A percentile compares a stretch with the other conserved stretches of the same genome.
Conservation (phyloP, 441 rosid genomes). For the Gossypium gossypioides region DNA sequence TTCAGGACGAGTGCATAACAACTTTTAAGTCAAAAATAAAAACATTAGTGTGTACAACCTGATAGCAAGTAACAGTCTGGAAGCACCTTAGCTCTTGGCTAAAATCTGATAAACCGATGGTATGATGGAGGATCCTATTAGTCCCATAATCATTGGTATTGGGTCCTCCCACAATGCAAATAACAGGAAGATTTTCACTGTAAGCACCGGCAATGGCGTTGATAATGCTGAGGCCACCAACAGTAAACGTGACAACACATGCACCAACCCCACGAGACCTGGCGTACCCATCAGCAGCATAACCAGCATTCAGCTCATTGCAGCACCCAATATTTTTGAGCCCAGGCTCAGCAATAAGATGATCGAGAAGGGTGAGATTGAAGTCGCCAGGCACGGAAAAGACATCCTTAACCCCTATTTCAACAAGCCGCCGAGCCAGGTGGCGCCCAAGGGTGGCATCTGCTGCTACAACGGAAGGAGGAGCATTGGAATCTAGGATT, state of each 20-base stretch:
- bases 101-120: conserved; percentile 2
- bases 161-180: conserved; percentile 2
- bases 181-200: conserved; percentile 5
- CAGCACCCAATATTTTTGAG: not conserved
- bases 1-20: not conserved
- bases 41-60: not conserved
- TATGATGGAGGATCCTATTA: not conserved
- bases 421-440: not conserved
- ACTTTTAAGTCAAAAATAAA: not conserved
- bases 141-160: conserved; percentile 3
- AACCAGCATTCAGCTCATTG: conserved; percentile 6
- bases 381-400: not conserved
- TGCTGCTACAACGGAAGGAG: not conserved
- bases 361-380: not conserved
- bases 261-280: conserved; percentile 5
- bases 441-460: not conserved
- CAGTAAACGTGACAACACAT: conserved; percentile 3
- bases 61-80: conserved; percentile 2
- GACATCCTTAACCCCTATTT: not conserved
- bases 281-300: conserved; percentile 3
- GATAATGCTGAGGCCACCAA: conserved; percentile 1
- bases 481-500: not conserved
- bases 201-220: conserved; percentile 7
- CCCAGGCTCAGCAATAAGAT: conserved; percentile 2
- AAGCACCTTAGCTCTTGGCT: not conserved